Conservation (phyloP, 257 asterid species). For the Solanum acaule region DNA sequence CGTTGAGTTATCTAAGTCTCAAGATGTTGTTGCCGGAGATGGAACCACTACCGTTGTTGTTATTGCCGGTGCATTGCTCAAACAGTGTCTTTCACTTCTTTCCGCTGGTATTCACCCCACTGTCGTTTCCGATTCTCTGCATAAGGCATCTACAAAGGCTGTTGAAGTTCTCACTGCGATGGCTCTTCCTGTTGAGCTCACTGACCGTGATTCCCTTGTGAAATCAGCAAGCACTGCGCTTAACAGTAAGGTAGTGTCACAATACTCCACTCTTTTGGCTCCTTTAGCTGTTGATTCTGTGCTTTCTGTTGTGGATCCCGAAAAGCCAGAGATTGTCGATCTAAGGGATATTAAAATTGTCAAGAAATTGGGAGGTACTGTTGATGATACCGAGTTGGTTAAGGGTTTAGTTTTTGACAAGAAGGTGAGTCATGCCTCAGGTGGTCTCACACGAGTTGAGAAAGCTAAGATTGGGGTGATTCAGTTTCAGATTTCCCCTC, state of each 20-base stretch:
- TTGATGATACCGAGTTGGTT: conserved; percentile 80
- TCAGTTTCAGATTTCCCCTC: conserved; percentile 95
- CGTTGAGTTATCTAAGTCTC: conserved; percentile 87
- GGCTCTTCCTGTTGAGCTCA: conserved; percentile 78
- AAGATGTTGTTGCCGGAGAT: conserved; percentile 87
- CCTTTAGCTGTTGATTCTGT: conserved; percentile 97
- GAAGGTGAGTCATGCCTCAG: conserved; percentile 96
- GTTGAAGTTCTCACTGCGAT: conserved; percentile 71
- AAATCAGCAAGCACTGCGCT: conserved; percentile 78
- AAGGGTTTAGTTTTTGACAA: conserved; percentile 89
- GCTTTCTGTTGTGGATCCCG: conserved; percentile 85
- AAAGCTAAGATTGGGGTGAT: conserved; percentile 92
- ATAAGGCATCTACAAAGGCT: conserved; percentile 60
- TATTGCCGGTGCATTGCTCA: conserved; percentile 66
- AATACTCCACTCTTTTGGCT: conserved; percentile 89
- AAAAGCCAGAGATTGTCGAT: conserved; percentile 83
- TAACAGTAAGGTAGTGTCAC: conserved; percentile 90
- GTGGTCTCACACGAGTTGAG: conserved; percentile 81
- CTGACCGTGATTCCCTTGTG: conserved; percentile 66
- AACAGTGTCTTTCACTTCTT: conserved; percentile 45
- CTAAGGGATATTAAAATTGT: conserved; percentile 83
- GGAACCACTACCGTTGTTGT: conserved; percentile 96
- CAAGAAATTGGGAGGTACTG: conserved; percentile 93
- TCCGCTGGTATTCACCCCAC: conserved; percentile 76
- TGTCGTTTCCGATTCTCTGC: conserved; percentile 63